phyloP scores from a whole-genome alignment of 1,139 yeast genomes.

The Ogataea hybrid region DNA sequence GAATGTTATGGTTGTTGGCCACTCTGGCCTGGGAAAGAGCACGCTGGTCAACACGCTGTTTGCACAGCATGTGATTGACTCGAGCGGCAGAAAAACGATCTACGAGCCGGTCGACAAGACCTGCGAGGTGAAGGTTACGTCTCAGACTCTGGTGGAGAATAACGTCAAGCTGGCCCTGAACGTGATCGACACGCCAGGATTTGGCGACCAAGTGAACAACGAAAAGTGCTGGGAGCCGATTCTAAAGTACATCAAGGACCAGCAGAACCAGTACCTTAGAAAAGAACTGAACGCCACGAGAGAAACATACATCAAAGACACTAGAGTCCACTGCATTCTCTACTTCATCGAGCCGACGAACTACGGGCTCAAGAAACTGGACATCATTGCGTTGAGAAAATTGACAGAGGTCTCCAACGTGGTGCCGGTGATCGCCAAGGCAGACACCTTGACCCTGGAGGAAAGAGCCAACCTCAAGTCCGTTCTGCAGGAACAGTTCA shows the following conservation, averaged over 20 bases:
- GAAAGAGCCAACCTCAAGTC: slow-evolving; percentile 81
- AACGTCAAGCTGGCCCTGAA: slow-evolving; percentile 83
- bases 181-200: slow-evolving; percentile 95
- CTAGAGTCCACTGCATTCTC: slow-evolving; percentile 93
- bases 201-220: slow-evolving; percentile 95
- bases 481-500: slow-evolving; percentile 73
- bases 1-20: slow-evolving; percentile 92
- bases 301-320: slow-evolving; percentile 77
- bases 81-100: slow-evolving; percentile 66
- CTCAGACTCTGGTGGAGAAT: slow-evolving; percentile 75
- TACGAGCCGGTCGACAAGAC: slow-evolving; percentile 81
- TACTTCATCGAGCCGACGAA: slow-evolving; percentile 91
- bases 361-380: slow-evolving; percentile 75
- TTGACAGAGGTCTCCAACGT: slow-evolving; percentile 90
- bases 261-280: slow-evolving; percentile 88
- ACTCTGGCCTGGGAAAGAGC: slow-evolving; percentile 92
- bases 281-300: slow-evolving; percentile 96
- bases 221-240: slow-evolving; percentile 98
- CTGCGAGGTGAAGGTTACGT: slow-evolving; percentile 76
- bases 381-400: slow-evolving; percentile 78
- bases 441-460: slow-evolving; percentile 65
- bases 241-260: slow-evolving; percentile 93
- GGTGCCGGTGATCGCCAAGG: slow-evolving; percentile 81
- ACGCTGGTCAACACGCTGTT: slow-evolving; percentile 89
- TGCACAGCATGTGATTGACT: slow-evolving; percentile 72